Evolutionary conservation across 139 green algal species (phyloP).

Genomic region (Chlorella vulgaris): DNA sequence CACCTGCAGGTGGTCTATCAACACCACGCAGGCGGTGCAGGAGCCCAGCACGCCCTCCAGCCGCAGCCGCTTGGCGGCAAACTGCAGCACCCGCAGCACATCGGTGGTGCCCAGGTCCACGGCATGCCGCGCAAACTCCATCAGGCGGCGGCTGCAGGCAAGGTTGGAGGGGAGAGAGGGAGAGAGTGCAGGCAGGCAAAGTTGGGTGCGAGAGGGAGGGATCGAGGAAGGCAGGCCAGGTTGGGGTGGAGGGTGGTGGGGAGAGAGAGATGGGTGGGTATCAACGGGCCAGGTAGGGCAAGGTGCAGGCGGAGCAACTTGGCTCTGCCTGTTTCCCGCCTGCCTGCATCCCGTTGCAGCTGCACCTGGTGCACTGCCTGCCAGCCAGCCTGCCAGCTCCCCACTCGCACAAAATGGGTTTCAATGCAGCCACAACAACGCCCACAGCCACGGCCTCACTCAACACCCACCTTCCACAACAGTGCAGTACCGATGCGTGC

Average conservation of each 20-base stretch:
- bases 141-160: slow-evolving; percentile 44
- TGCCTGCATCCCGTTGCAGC: too few relatives aligned
- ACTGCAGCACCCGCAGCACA: slow-evolving; percentile 40
- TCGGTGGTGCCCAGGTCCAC: slow-evolving; percentile 58
- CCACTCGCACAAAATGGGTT: too few relatives aligned
- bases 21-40: slow-evolving; percentile 79
- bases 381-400: slow-evolving; percentile 59
- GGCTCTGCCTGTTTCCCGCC: too few relatives aligned
- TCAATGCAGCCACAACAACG: too few relatives aligned
- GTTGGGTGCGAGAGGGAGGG: neutral
- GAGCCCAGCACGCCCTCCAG: slow-evolving; percentile 69
- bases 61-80: slow-evolving; percentile 32
- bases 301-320: too few relatives aligned
- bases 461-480: too few relatives aligned
- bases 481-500: too few relatives aligned
- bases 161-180: neutral
- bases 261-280: too few relatives aligned
- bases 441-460: too few relatives aligned
- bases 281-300: too few relatives aligned
- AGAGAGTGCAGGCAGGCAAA: neutral
- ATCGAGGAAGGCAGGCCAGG: neutral
- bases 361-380: too few relatives aligned
- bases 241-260: too few relatives aligned
- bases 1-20: slow-evolving; percentile 63
- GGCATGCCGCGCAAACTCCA: slow-evolving; percentile 61